Conservation (phyloP, 768 basidiomycete genomes). For the Exidia glandulosa region DNA sequence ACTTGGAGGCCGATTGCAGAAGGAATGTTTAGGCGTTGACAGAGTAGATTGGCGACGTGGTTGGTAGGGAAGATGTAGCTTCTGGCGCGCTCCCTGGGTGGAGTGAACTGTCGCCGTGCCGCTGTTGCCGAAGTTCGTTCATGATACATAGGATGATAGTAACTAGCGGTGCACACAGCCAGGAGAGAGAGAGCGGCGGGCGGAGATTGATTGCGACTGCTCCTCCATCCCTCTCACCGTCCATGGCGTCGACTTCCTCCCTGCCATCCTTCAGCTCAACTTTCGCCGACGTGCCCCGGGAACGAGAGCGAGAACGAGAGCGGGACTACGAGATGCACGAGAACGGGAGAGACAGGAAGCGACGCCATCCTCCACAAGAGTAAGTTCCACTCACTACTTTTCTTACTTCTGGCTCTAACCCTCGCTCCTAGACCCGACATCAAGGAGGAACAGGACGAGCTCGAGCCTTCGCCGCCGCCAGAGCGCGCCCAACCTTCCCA, state of each 20-base stretch:
- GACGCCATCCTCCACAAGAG: background rate
- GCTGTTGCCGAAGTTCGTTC: no score
- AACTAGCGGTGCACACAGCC: no score
- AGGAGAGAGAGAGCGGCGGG: no score
- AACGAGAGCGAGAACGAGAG: background rate
- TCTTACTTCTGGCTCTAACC: background rate
- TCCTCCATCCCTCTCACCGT: no score
- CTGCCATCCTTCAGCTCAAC: background rate
- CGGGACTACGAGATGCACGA: background rate
- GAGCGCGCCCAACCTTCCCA: background rate
- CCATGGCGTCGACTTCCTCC: background rate
- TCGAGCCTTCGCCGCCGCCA: background rate
- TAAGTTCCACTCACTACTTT: background rate
- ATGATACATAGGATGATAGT: no score
- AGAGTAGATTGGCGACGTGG: no score
- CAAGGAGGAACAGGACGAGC: background rate
- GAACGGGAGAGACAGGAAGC: background rate
- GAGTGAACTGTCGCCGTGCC: no score
- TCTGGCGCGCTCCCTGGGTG: no score
- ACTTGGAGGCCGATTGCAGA: no score
- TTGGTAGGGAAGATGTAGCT: no score
- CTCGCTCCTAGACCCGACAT: background rate
- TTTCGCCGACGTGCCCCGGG: background rate
- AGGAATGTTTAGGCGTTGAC: no score
- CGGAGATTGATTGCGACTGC: no score